phyloP scores from a whole-genome alignment of 2,329 filamentous ascomycete species.

The Penicillium fuscoglaucum region DNA sequence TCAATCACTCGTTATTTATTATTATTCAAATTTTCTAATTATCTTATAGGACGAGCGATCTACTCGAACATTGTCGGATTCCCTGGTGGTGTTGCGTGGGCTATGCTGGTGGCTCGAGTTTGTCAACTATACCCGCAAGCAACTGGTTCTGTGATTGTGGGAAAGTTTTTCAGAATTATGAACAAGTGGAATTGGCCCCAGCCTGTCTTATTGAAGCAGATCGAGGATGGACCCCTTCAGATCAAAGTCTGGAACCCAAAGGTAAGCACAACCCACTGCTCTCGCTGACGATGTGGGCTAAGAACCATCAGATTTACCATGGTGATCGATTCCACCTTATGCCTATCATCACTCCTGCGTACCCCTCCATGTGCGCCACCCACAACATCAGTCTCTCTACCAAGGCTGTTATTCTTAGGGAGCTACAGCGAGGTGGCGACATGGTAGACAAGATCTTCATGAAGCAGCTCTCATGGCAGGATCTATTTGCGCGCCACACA shows the following conservation, averaged over 20 bases:
- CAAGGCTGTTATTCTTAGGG: slow-evolving; percentile 77
- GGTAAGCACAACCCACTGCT: slow-evolving; percentile 49
- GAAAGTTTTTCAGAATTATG: slow-evolving; percentile 94
- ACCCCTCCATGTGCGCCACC: slow-evolving; percentile 96
- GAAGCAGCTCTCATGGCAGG: slow-evolving; percentile 77
- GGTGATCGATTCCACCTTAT: slow-evolving; percentile 85
- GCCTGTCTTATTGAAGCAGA: slow-evolving; percentile 85
- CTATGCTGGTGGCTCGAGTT: slow-evolving; percentile 92
- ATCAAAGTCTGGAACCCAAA: slow-evolving; percentile 94
- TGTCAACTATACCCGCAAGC: slow-evolving; percentile 96
- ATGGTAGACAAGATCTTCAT: slow-evolving; percentile 78
- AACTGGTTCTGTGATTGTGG: slow-evolving; percentile 80
- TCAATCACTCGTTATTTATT: not conserved
- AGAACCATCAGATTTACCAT: slow-evolving; percentile 65
- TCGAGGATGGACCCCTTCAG: slow-evolving; percentile 77
- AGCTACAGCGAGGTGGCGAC: slow-evolving; percentile 74
- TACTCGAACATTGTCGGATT: slow-evolving; percentile 97
- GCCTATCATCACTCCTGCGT: slow-evolving; percentile 97
- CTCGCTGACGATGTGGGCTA: not conserved
- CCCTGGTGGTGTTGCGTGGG: slow-evolving; percentile 95
- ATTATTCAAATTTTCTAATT: slow-evolving; percentile 2
- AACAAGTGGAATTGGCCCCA: slow-evolving; percentile 90
- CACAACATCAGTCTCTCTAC: slow-evolving; percentile 91
- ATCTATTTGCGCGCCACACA: slow-evolving; percentile 82
- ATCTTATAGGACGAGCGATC: slow-evolving; percentile 66